Conservation (phyloP, 495 filamentous ascomycete genomes). For the Opeltia flavorubescens region DNA sequence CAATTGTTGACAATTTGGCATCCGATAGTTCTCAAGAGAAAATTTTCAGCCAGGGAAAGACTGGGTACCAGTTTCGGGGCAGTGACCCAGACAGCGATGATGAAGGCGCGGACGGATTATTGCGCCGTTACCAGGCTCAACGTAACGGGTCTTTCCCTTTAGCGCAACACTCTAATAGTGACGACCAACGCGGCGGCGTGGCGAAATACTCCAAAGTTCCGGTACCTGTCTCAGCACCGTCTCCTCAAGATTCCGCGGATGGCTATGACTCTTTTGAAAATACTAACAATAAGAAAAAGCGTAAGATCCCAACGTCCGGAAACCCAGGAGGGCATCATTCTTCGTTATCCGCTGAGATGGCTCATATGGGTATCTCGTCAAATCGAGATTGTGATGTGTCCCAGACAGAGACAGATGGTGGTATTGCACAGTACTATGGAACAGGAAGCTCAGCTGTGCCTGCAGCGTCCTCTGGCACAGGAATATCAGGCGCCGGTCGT, state of each 20-base stretch:
- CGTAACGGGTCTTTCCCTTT: constrained; percentile 1
- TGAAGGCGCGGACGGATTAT: constrained; percentile 9
- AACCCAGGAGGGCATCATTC: constrained; percentile 49
- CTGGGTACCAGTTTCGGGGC: constrained; percentile 21
- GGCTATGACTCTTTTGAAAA: constrained; percentile 97
- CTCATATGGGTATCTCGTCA: constrained; percentile 44
- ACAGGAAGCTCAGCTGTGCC: constrained; percentile 32
- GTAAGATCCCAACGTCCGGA: constrained; percentile 88
- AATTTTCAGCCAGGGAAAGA: constrained; percentile 6
- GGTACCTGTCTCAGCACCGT: constrained; percentile 32
- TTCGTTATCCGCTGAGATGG: constrained; percentile 45
- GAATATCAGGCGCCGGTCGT: constrained; percentile 65
- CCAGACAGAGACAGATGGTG: constrained; percentile 29
- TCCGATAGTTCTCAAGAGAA: not conserved
- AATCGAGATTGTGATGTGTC: constrained; percentile 28
- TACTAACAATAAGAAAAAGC: constrained; percentile 98
- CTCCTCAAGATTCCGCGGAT: constrained; percentile 38
- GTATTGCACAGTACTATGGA: constrained; percentile 43
- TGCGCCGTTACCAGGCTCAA: constrained; percentile 8
- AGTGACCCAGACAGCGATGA: constrained; percentile 26
- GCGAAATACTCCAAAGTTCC: constrained; percentile 29
- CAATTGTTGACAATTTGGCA: not conserved
- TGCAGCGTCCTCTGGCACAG: constrained; percentile 33
- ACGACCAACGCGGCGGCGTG: constrained; percentile 8
- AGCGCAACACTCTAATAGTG: not conserved